Evolutionary conservation across 2,329 filamentous ascomycete genomes (phyloP), one percentile per base, ranked within the genome.

Genomic region (Pyricularia sp.): DNA sequence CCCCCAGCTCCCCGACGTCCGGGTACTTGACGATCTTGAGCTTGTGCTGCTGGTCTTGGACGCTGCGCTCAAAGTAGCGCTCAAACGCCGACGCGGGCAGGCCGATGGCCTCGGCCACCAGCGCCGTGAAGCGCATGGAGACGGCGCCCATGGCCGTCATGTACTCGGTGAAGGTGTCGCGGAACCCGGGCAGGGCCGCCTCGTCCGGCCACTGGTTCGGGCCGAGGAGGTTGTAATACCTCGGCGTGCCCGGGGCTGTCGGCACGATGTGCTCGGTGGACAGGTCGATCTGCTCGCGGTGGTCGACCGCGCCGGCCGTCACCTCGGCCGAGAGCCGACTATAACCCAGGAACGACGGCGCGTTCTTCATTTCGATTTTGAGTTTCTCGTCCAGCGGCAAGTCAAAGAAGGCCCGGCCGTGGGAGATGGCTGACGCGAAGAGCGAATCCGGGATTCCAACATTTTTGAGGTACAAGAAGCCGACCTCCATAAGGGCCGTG

Each of bases 1-100:
- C 59, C 0, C 84, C 86, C 1, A 91, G 79, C 76, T 88, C 84
- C n/a, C 81, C 78, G 14, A 86, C 78, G 76, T 95, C 92, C 0
- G 93, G 93, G 76, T 95, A 96, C 80, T 92, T 92, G 70, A 96
- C 90, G 70, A 97, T 90, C 81, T 97, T 97, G 74, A 96, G 84
- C 82, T 96, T 96, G 81, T 96, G 92, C 80, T 95, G 92, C 81
- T 86, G 82, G 73, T 85, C 78, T 82, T 84, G 79, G n/a, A 17
- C n/a, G 28, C n/a, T 33, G 58, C 50, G 67, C 76, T 94, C 92
- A 79, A 94, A 94, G 82, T 94, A 96, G 74, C 86, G 88, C 75
- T 87, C 81, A 78, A 97, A 96, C 0, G 93, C 92, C 67, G 84
- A 79, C 0, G 83, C 71, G 0, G 90, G 87, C 6, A 97, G 83